Evolutionary conservation across 495 filamentous ascomycete genomes (phyloP).

Genomic region (Daldinia decipiens): DNA sequence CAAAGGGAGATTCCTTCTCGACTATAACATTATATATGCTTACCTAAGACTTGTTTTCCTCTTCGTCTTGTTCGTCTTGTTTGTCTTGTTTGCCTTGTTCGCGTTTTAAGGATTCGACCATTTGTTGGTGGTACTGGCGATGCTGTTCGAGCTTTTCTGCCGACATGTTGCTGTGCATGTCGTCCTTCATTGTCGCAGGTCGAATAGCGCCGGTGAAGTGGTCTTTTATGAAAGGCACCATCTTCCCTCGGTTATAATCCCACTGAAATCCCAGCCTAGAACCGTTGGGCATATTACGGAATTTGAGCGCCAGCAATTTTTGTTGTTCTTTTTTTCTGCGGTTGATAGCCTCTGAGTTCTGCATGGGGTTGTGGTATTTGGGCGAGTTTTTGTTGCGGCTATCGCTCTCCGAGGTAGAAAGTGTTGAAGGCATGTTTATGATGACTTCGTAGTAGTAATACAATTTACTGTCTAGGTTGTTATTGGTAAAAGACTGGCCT

Average conservation of each 20-base stretch:
- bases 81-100: no score
- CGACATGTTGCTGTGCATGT: slow-evolving; percentile 12
- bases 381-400: background rate
- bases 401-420: background rate
- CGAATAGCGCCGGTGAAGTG: slow-evolving; percentile 10
- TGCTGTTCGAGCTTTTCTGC: slow-evolving; percentile 3
- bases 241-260: background rate
- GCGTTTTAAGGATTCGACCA: background rate
- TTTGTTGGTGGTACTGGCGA: background rate
- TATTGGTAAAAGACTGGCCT: background rate
- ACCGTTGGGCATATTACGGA: slow-evolving; percentile 8
- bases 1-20: background rate
- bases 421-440: background rate
- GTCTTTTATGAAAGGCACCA: slow-evolving; percentile 15
- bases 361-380: background rate
- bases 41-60: background rate
- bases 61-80: no score
- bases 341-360: background rate
- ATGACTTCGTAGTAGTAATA: background rate
- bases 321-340: background rate
- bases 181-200: slow-evolving; percentile 10
- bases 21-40: background rate
- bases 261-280: background rate
- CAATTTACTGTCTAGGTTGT: background rate
- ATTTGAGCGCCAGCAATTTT: background rate